phyloP scores from a whole-genome alignment of 257 asterid genomes.

The Capsicum chinense region DNA sequence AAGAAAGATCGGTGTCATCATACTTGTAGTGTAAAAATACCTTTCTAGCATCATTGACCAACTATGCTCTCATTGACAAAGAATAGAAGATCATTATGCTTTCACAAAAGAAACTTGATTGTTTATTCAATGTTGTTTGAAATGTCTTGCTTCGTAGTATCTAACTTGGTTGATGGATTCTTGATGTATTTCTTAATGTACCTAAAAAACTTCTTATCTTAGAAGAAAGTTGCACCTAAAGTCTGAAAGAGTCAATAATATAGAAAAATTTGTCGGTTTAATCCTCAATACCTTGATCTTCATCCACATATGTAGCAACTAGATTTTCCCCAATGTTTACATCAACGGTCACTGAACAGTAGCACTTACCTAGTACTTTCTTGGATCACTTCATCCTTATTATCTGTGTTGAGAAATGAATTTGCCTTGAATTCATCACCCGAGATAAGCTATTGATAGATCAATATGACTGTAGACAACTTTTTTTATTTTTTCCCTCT shows the following conservation, averaged over 20 bases:
- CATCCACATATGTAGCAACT: too few relatives aligned
- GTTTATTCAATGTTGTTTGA: constrained; percentile 72
- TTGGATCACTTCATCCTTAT: constrained; percentile 29
- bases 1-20: constrained; percentile 59
- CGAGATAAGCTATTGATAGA: neutral
- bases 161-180: constrained; percentile 47
- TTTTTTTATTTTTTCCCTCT: neutral
- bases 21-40: constrained; percentile 64
- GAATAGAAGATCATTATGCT: constrained; percentile 60
- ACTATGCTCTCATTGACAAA: constrained; percentile 67
- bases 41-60: constrained; percentile 23
- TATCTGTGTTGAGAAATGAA: constrained; percentile 54
- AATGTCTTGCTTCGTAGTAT: constrained; percentile 39
- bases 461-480: neutral
- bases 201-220: too few relatives aligned
- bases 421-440: constrained; percentile 70
- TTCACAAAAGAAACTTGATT: constrained; percentile 54
- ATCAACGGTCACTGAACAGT: too few relatives aligned
- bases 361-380: too few relatives aligned
- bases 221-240: too few relatives aligned
- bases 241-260: too few relatives aligned
- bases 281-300: too few relatives aligned
- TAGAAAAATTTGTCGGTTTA: too few relatives aligned
- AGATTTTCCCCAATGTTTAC: too few relatives aligned
- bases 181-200: constrained; percentile 47